Evolutionary conservation across 257 asterid species (phyloP).

Genomic region (Mentha longifolia): DNA sequence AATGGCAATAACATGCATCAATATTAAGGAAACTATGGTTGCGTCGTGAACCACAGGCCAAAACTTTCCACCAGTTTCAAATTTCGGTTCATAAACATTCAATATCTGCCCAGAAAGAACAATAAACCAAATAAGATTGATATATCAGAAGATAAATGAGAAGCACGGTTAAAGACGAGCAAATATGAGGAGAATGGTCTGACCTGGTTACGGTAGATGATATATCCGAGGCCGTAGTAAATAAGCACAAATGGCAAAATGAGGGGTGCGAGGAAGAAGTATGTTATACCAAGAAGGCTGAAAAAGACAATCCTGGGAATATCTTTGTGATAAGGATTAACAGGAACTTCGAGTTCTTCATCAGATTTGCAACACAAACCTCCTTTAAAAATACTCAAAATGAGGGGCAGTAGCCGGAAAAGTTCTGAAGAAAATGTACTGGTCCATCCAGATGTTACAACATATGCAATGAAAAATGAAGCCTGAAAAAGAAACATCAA

Average conservation of each 20-base stretch:
- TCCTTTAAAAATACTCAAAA: slow-evolving; percentile 49
- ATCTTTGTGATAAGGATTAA: slow-evolving; percentile 78
- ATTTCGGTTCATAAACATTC: slow-evolving; percentile 64
- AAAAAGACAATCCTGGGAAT: slow-evolving; percentile 84
- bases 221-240: slow-evolving; percentile 83
- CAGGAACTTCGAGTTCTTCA: slow-evolving; percentile 69
- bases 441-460: slow-evolving; percentile 99
- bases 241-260: slow-evolving; percentile 85
- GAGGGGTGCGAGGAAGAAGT: slow-evolving; percentile 93
- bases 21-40: slow-evolving; percentile 71
- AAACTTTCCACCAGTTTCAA: slow-evolving; percentile 88
- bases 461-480: slow-evolving; percentile 92
- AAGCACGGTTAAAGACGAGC: background rate
- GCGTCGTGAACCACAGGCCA: slow-evolving; percentile 97
- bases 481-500: slow-evolving; percentile 56
- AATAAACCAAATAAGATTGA: slow-evolving; percentile 21
- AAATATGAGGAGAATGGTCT: slow-evolving; percentile 34
- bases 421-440: slow-evolving; percentile 68
- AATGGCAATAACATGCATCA: slow-evolving; percentile 92
- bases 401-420: slow-evolving; percentile 48
- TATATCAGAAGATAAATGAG: background rate
- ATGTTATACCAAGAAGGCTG: slow-evolving; percentile 84
- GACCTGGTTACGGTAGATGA: slow-evolving; percentile 94
- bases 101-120: slow-evolving; percentile 61
- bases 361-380: slow-evolving; percentile 47